Evolutionary conservation across 2,329 filamentous ascomycete genomes (phyloP).

Genomic region (Ophiocordyceps sinensis): DNA sequence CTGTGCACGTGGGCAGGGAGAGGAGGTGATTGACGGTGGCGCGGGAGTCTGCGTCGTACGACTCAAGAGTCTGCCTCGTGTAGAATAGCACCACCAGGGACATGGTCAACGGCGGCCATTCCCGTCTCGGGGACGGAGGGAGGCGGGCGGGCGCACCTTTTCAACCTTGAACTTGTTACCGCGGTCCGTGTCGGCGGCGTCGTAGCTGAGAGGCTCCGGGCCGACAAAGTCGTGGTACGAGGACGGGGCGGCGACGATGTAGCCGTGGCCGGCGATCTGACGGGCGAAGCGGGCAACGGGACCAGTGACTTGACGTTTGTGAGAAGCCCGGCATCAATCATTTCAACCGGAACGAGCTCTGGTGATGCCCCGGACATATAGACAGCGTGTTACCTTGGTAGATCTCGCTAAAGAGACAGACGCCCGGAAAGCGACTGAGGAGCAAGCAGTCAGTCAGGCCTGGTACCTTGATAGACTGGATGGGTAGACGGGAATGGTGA

Average conservation of each 20-base stretch:
- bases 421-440: slow-evolving; percentile 59
- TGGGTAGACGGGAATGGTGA: neutral
- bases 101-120: neutral
- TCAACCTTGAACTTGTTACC: slow-evolving; percentile 78
- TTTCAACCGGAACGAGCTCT: too few species aligned
- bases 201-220: slow-evolving; percentile 71
- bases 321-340: neutral
- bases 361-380: neutral
- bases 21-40: slow-evolving; percentile 57
- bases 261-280: slow-evolving; percentile 84
- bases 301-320: slow-evolving; percentile 56
- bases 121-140: too few species aligned
- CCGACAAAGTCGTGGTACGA: slow-evolving; percentile 90
- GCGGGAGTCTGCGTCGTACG: slow-evolving; percentile 70
- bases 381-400: slow-evolving; percentile 57
- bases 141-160: slow-evolving; percentile 36
- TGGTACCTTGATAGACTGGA: neutral
- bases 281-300: slow-evolving; percentile 80
- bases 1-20: slow-evolving; percentile 63
- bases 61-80: slow-evolving; percentile 50
- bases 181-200: slow-evolving; percentile 72
- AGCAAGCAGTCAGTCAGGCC: neutral
- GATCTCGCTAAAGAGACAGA: slow-evolving; percentile 85
- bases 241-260: slow-evolving; percentile 81
- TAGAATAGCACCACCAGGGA: neutral